Evolutionary conservation across 1,284 basidiomycete genomes (phyloP).

Genomic region (Cutaneotrichosporon curvatum): DNA sequence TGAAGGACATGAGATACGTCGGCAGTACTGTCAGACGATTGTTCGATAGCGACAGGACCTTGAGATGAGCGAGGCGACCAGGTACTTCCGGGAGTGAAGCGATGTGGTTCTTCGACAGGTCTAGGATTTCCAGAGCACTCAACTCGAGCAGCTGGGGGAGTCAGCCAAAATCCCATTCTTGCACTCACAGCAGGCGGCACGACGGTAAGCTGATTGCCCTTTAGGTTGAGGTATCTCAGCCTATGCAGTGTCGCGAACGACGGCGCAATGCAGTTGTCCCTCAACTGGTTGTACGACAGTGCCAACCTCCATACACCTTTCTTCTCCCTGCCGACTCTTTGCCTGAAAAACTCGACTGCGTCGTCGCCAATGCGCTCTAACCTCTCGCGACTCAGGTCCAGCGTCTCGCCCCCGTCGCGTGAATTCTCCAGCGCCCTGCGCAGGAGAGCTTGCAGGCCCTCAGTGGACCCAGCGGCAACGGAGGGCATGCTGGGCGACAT

Average conservation of each 20-base stretch:
- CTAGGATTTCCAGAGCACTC: slow-evolving; percentile 84
- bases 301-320: slow-evolving; percentile 68
- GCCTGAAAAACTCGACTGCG: slow-evolving; percentile 61
- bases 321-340: slow-evolving; percentile 54
- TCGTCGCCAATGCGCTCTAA: slow-evolving; percentile 66
- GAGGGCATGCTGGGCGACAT: slow-evolving; percentile 5
- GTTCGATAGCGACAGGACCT: slow-evolving; percentile 80
- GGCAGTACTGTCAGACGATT: slow-evolving; percentile 80
- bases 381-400: slow-evolving; percentile 67
- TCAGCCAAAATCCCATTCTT: background rate
- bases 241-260: slow-evolving; percentile 69
- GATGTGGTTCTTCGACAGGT: slow-evolving; percentile 89
- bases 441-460: slow-evolving; percentile 42
- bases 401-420: slow-evolving; percentile 67
- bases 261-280: slow-evolving; percentile 60
- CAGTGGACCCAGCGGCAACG: background rate
- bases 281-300: slow-evolving; percentile 74
- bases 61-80: slow-evolving; percentile 70
- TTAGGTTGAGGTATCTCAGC: slow-evolving; percentile 87
- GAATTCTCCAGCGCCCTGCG: slow-evolving; percentile 61
- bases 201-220: slow-evolving; percentile 72
- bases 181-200: slow-evolving; percentile 78
- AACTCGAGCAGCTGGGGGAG: slow-evolving; percentile 70
- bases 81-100: slow-evolving; percentile 69
- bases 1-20: slow-evolving; percentile 67